These are phyloP conservation scores for Zymoseptoria brevis DNA, from an alignment of 2,329 filamentous ascomycete genomes.

Conservation along the genomic window DNA sequence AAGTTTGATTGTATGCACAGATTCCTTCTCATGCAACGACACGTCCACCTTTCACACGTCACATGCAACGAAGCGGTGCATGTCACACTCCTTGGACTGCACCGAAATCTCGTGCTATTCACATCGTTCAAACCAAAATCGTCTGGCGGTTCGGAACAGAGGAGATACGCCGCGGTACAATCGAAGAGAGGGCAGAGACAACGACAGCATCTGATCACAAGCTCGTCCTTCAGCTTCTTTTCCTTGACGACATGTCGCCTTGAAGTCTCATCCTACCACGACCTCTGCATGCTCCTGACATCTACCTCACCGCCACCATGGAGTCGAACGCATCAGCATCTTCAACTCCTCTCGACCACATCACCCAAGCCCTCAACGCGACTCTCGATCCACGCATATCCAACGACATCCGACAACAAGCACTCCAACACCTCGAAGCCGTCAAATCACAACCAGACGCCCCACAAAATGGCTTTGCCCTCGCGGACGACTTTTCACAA, in stretches of 20 bases:
- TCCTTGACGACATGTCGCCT: not conserved
- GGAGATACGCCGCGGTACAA: not conserved
- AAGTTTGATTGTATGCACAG: not conserved
- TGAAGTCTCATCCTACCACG: not conserved
- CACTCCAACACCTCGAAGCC: conserved; percentile 75
- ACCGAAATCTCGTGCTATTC: not conserved
- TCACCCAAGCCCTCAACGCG: conserved; percentile 77
- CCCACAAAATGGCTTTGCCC: conserved; percentile 72
- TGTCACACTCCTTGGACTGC: not conserved
- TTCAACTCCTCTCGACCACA: conserved; percentile 47
- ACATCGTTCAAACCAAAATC: not conserved
- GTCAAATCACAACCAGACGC: conserved; percentile 74
- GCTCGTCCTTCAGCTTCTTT: not conserved
- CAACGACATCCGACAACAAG: conserved; percentile 74
- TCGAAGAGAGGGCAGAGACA: not conserved
- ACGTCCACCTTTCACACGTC: not conserved
- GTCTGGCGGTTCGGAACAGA: not conserved
- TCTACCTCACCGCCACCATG: not conserved
- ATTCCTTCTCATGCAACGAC: not conserved
- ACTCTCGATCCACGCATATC: conserved; percentile 75
- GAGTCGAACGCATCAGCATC: not conserved
- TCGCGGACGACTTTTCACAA: conserved; percentile 69
- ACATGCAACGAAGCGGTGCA: not conserved
- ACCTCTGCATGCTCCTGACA: not conserved
- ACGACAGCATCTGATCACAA: not conserved